A percentile compares a stretch with the other conserved stretches of the same genome.
Conservation (phyloP, 352 stramenopile genomes). For the Aphanomyces stellatus region DNA sequence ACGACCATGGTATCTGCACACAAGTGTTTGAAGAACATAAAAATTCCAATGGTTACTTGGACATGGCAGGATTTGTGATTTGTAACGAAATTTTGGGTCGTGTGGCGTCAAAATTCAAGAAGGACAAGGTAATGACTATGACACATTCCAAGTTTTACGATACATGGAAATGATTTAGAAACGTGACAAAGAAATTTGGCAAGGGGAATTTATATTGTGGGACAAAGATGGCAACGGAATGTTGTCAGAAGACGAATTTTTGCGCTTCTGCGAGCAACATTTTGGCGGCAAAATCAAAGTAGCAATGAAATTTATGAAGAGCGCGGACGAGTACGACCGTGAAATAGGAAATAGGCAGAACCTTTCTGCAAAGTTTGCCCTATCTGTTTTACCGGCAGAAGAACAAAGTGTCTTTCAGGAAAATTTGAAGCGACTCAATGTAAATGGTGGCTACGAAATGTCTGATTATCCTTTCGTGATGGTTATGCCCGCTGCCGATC, state of each 20-base stretch:
- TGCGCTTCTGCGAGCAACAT: background rate
- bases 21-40: background rate
- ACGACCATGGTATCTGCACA: background rate
- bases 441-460: background rate
- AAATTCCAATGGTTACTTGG: background rate
- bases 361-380: background rate
- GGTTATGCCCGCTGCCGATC: background rate
- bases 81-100: background rate
- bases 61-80: background rate
- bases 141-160: background rate
- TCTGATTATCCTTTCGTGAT: background rate
- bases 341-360: background rate
- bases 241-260: background rate
- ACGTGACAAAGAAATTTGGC: background rate
- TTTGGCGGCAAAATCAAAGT: constrained; percentile 4
- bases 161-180: background rate
- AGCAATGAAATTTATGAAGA: background rate
- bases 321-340: background rate
- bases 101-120: background rate
- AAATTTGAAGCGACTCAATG: background rate
- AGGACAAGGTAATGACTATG: background rate
- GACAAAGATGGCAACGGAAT: background rate
- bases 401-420: background rate
- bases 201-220: background rate
- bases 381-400: background rate